These are phyloP conservation scores for Bryoerythrophyllum caledonicum DNA, from an alignment of 225 moss, liverwort and hornwort species.

Conservation along the genomic window DNA sequence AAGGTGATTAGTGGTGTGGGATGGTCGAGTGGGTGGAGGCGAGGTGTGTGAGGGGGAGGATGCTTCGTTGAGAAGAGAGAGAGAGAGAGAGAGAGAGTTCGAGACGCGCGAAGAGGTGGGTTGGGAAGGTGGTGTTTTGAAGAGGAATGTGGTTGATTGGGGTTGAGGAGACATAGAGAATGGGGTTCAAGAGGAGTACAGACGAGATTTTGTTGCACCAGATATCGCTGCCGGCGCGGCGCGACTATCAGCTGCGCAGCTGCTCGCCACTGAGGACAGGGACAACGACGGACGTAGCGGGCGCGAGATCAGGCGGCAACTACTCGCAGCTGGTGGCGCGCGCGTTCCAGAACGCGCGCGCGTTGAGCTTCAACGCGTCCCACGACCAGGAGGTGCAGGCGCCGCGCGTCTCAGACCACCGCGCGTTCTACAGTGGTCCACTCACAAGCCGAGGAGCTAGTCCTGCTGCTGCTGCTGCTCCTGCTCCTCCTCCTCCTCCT, in stretches of 20 bases:
- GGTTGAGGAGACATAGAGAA: slow-evolving; percentile 3
- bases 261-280: slow-evolving; percentile 29
- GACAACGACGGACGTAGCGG: not conserved
- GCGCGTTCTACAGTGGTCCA: slow-evolving; percentile 54
- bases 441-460: slow-evolving; percentile 33
- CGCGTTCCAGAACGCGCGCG: slow-evolving; percentile 53
- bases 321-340: slow-evolving; percentile 36
- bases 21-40: not conserved
- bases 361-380: slow-evolving; percentile 54
- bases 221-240: slow-evolving; percentile 48
- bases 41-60: not conserved
- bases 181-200: slow-evolving; percentile 34
- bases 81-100: not conserved
- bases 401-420: not conserved
- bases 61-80: not conserved
- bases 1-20: too few species aligned
- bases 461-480: too few species aligned
- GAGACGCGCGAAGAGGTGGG: not conserved
- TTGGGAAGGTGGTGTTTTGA: too few species aligned
- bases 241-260: slow-evolving; percentile 61
- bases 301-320: too few species aligned
- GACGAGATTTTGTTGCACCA: slow-evolving; percentile 51
- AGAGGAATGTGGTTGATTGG: not conserved
- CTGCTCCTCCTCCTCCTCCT: not conserved
- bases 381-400: slow-evolving; percentile 24